These are phyloP conservation scores for Camellia oleifera DNA, from an alignment of 179 eudicot genomes.

Conservation along the genomic window DNA sequence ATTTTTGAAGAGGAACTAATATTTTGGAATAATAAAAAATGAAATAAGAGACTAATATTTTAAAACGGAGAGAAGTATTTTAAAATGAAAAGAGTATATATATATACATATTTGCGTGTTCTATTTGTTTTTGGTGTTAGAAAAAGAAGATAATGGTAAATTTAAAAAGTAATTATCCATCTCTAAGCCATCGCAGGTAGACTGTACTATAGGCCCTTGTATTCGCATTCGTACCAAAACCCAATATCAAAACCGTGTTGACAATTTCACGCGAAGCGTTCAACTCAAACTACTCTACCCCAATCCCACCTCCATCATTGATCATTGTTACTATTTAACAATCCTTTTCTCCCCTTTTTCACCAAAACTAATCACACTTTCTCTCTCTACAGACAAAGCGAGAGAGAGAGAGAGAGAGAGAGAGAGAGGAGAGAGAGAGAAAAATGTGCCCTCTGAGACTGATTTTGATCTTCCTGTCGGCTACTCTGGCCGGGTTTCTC, in stretches of 20 bases:
- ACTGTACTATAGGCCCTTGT: background rate
- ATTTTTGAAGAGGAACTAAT: too few species aligned
- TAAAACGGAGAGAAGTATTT: too few species aligned
- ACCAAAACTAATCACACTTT: background rate
- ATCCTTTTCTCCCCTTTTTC: background rate
- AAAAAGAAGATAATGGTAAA: too few species aligned
- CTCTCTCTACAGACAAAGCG: background rate
- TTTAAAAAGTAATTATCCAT: too few species aligned
- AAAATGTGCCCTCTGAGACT: slow-evolving; percentile 59
- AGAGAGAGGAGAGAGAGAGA: background rate
- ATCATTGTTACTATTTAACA: background rate
- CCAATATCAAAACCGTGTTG: slow-evolving; percentile 1
- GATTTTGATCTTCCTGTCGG: slow-evolving; percentile 55
- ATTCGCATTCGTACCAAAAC: background rate
- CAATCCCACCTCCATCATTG: too few species aligned
- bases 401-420: background rate
- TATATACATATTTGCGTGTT: too few species aligned
- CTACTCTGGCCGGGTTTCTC: slow-evolving; percentile 57
- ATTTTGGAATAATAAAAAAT: too few species aligned
- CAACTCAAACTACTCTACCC: background rate
- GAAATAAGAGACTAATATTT: too few species aligned
- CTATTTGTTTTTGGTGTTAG: too few species aligned
- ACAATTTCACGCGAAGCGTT: background rate
- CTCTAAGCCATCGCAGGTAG: too few species aligned
- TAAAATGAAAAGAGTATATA: too few species aligned